phyloP scores from a whole-genome alignment of 148 eudicot species.

The Pouteria glomerata region DNA sequence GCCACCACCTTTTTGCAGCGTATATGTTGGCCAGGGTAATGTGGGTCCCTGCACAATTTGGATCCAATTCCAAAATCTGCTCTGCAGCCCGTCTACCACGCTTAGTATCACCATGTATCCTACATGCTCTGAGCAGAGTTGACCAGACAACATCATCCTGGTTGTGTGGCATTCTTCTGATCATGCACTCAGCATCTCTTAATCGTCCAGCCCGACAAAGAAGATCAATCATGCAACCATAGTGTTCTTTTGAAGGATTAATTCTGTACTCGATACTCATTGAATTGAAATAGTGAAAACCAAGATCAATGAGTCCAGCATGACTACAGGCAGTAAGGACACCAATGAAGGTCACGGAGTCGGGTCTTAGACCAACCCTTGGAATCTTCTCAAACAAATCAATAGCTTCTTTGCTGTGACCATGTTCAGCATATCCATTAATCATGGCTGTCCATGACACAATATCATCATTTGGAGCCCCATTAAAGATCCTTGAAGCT shows the following conservation, averaged over 20 bases:
- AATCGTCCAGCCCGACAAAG: constrained; percentile 78
- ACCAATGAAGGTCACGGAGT: constrained; percentile 77
- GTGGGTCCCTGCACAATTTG: constrained; percentile 69
- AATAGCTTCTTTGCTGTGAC: constrained; percentile 64
- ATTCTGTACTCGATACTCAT: constrained; percentile 50
- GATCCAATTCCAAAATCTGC: constrained; percentile 50
- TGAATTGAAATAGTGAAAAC: constrained; percentile 51
- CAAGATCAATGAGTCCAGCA: constrained; percentile 75
- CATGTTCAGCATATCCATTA: constrained; percentile 90
- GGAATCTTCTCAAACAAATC: constrained; percentile 57
- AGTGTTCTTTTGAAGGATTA: constrained; percentile 67
- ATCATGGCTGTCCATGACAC: constrained; percentile 94
- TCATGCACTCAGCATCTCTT: constrained; percentile 73
- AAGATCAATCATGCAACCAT: constrained; percentile 92
- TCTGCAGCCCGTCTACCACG: constrained; percentile 64
- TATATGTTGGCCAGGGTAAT: constrained; percentile 71
- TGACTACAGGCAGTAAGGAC: constrained; percentile 90
- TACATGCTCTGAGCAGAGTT: constrained; percentile 69
- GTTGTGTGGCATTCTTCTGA: constrained; percentile 55
- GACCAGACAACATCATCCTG: constrained; percentile 88
- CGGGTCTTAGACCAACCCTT: constrained; percentile 57
- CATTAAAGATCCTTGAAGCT: constrained; percentile 48
- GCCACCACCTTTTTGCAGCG: constrained; percentile 66
- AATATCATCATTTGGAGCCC: constrained; percentile 37
- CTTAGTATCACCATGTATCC: constrained; percentile 62